Evolutionary conservation across 805 yeast species (phyloP).

Genomic region (Peterozyma toletana): DNA sequence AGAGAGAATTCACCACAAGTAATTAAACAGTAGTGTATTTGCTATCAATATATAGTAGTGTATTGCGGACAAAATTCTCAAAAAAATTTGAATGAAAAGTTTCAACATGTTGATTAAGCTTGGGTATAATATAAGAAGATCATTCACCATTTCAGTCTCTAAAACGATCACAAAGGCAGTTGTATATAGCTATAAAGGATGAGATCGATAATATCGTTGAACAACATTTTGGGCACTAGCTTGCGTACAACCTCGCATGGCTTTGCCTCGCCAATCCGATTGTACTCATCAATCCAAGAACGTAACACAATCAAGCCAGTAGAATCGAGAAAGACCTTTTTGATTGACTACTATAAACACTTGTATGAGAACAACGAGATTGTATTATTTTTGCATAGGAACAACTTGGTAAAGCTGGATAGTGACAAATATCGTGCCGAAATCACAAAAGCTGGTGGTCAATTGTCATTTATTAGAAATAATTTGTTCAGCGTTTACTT

Average conservation of each 20-base stretch:
- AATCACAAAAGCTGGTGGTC: conserved; percentile 60
- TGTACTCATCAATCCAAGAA: not conserved
- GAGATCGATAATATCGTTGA: conserved; percentile 1
- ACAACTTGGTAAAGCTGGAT: conserved; percentile 68
- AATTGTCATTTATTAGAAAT: conserved; percentile 61
- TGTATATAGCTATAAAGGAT: not conserved
- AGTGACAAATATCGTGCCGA: conserved; percentile 56
- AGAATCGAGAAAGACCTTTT: conserved; percentile 76
- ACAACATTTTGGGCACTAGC: not conserved
- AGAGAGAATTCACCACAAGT: too few species aligned
- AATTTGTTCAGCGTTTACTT: conserved; percentile 69
- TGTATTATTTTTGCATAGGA: conserved; percentile 76
- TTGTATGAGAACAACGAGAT: conserved; percentile 63
- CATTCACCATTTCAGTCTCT: too few species aligned
- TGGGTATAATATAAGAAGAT: too few species aligned
- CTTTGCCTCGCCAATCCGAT: not conserved
- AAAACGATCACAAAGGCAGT: not conserved
- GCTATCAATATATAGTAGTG: too few species aligned
- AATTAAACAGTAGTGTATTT: too few species aligned
- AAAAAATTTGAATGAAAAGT: too few species aligned
- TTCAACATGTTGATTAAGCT: too few species aligned
- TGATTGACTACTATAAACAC: conserved; percentile 73
- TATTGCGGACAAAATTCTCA: too few species aligned
- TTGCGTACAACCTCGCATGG: not conserved
- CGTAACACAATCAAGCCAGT: conserved; percentile 53